A percentile compares a stretch with the other conserved stretches of the same genome.
phyloP scores from a whole-genome alignment of 306 rosid genomes.

The Prunus campanulata region DNA sequence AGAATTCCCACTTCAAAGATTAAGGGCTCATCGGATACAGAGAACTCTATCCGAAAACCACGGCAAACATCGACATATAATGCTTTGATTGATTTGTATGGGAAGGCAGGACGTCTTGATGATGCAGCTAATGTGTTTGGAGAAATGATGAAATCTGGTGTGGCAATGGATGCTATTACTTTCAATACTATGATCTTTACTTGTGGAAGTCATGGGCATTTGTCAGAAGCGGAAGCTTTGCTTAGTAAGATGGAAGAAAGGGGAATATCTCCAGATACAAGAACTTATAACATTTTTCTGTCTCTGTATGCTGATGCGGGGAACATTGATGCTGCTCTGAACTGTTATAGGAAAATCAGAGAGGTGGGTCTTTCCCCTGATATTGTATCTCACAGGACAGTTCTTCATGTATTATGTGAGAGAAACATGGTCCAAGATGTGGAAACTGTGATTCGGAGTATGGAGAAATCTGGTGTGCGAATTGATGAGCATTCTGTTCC shows the following conservation, averaged over 20 bases:
- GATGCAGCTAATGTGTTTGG: conserved; percentile 82
- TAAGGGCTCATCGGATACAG: conserved; percentile 16
- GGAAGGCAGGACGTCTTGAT: conserved; percentile 74
- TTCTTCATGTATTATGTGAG: conserved; percentile 57
- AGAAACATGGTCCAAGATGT: conserved; percentile 64
- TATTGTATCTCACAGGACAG: conserved; percentile 66
- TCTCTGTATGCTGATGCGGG: conserved; percentile 73
- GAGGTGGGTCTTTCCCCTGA: conserved; percentile 78
- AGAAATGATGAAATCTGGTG: conserved; percentile 81
- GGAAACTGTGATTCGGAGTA: conserved; percentile 61
- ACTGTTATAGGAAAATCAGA: conserved; percentile 58
- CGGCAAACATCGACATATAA: conserved; percentile 67
- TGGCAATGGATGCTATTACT: conserved; percentile 69
- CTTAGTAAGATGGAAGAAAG: conserved; percentile 81
- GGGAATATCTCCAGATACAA: conserved; percentile 69
- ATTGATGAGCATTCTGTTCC: conserved; percentile 71
- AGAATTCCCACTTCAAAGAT: conserved; percentile 37
- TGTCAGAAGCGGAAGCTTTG: conserved; percentile 78
- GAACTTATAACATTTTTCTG: conserved; percentile 71
- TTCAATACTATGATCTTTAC: conserved; percentile 81
- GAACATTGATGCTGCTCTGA: conserved; percentile 58
- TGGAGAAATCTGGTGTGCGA: conserved; percentile 48
- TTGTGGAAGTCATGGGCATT: conserved; percentile 80
- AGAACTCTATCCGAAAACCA: conserved; percentile 42
- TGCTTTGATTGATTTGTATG: conserved; percentile 79